Base-by-base conservation (phyloP, 2,329 filamentous ascomycete genomes). In the Fusarium solani-melongenae region DNA sequence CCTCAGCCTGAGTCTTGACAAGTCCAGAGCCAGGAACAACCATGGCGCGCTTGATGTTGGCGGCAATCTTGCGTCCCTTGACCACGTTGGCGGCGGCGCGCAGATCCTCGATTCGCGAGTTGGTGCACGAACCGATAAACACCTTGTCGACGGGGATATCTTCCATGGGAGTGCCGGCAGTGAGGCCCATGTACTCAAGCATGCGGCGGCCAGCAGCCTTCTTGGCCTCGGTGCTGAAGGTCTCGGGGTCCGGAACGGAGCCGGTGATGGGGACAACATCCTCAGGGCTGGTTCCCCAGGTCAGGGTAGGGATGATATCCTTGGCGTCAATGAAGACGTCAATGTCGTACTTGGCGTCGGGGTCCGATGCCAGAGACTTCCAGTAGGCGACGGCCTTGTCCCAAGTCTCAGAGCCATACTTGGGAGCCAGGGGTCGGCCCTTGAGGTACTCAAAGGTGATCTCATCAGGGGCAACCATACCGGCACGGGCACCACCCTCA, bases 121-220 rank as follows among this genome's bases (percentile, higher is more conserved):
- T 99, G 39, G 96, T 99, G 89, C 96, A 99, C 12, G 95, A 98
- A 53, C 96, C 96, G 77, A 98, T 98, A 82, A 98, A 99, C 75
- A 98, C 92, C 88, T 98, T 98, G 88, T 99, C 96, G 62, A 98
- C 85, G 31, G 88, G 84, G 74, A 99, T 92, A n/a, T 98, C 95
- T 82, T 98, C 91, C 92, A 99, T 96, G 10, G 90, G 92, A 0
- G 93, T 97, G 64, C 95, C 95, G 27, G 96, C 87, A 7, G 89
- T 92, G 62, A 99, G 88, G 38, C 96, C 96, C 96, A 99, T 99
- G 84, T 99, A 99, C 82, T 98, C 92, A 29, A 99, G 88, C 83
- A 95, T 94, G 64, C 95, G 90, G 72, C 91, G 90, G 79, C 93
- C 95, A 64, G 93, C 90, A 22, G 89, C 86, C 87, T 96, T 96